Base-by-base conservation (phyloP, 78 protist genomes). In the Speleostelium caveatum region DNA sequence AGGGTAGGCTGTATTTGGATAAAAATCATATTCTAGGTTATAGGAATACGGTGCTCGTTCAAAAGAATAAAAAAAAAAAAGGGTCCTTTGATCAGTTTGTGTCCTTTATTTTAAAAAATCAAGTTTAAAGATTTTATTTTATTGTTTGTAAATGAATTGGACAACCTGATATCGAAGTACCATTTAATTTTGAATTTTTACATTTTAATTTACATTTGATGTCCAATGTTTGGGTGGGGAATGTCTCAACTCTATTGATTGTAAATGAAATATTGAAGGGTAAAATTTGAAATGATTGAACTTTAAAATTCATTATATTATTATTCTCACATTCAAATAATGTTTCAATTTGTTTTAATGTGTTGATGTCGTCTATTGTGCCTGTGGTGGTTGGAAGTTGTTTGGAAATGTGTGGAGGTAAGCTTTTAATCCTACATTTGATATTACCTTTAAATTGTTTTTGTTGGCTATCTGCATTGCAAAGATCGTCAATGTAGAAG, bases 91-190 rank as follows among this genome's bases (percentile, higher is more conserved):
- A n/a, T n/a, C n/a, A n/a, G n/a, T n/a, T n/a, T n/a, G n/a, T n/a
- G n/a, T n/a, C n/a, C n/a, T n/a, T n/a, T n/a, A n/a, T n/a, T n/a
- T n/a, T n/a, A n/a, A n/a, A n/a, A n/a, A n/a, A n/a, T n/a, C n/a
- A n/a, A n/a, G n/a, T n/a, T n/a, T n/a, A n/a, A n/a, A n/a, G n/a
- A n/a, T n/a, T n/a, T n/a, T n/a, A n/a, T n/a, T n/a, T n/a, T n/a
- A n/a, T n/a, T n/a, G n/a, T n/a, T n/a, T n/a, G n/a, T 68, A 68
- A 42, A 14, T 41, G 16, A 26, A 68, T 41, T 14, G 75, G 75
- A 42, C 59, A 68, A 68, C 75, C 75, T 0, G 75, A 68, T n/a
- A 68, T 68, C 17, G 75, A 68, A 3, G 75, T 68, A 41, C 41
- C 41, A 41, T 68, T 68, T 36, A 24, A 17, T 66, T 19, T 66